phyloP scores from a whole-genome alignment of 345 rosid genomes.

The Salix udensis region DNA sequence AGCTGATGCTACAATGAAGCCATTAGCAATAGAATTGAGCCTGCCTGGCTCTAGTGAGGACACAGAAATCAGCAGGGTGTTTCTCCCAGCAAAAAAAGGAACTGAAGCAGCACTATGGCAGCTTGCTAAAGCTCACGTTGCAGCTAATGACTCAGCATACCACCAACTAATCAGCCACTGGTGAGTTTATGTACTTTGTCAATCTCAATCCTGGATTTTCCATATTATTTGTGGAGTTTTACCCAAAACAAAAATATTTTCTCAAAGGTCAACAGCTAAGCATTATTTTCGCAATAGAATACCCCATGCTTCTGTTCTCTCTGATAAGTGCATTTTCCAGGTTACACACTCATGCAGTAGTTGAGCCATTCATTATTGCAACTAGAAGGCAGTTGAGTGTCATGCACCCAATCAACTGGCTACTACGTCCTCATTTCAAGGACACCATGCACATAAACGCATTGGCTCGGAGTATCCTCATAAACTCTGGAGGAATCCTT shows the following conservation, averaged over 20 bases:
- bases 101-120: conserved; percentile 54
- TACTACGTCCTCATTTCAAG: conserved; percentile 67
- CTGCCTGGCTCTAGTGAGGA: conserved; percentile 23
- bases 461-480: conserved; percentile 40
- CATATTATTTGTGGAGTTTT: not conserved
- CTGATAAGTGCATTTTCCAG: conserved; percentile 25
- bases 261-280: too few species aligned
- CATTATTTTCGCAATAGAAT: not conserved
- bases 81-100: conserved; percentile 43
- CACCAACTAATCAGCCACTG: conserved; percentile 64
- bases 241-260: not conserved
- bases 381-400: conserved; percentile 58
- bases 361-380: conserved; percentile 72
- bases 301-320: not conserved
- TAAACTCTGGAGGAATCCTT: conserved; percentile 56
- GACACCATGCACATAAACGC: conserved; percentile 68
- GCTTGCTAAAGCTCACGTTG: conserved; percentile 61
- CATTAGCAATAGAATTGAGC: conserved; percentile 56
- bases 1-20: conserved; percentile 35
- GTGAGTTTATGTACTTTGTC: conserved; percentile 29
- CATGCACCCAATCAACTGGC: conserved; percentile 61
- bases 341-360: conserved; percentile 68
- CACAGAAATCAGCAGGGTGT: conserved; percentile 16
- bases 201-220: not conserved
- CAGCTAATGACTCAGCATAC: conserved; percentile 55